Evolutionary conservation across 306 rosid species (phyloP).

Genomic region (Glycine tomentella): DNA sequence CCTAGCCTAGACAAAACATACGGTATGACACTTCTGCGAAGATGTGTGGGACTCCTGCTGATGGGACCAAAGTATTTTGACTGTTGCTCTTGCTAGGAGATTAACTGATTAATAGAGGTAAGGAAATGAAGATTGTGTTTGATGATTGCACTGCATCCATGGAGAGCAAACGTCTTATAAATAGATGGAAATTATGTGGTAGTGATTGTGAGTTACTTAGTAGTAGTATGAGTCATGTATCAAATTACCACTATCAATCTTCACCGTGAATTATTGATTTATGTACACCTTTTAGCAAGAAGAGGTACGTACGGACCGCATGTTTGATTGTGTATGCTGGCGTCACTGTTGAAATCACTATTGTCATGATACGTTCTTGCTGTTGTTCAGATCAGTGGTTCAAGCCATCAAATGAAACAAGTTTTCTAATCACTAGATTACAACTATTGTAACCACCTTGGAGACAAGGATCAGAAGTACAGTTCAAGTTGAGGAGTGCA

Average conservation of each 20-base stretch:
- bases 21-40: not conserved
- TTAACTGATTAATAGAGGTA: conserved; percentile 19
- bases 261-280: too few relatives aligned
- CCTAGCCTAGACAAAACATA: conserved; percentile 17
- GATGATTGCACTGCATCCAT: conserved; percentile 11
- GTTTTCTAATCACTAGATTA: too few relatives aligned
- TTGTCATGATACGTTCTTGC: not conserved
- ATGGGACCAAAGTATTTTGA: conserved; percentile 5
- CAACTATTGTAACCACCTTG: too few relatives aligned
- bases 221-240: not conserved
- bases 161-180: not conserved
- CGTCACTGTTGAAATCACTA: not conserved
- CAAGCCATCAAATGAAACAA: too few relatives aligned
- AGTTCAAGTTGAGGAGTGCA: too few relatives aligned
- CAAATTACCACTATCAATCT: not conserved
- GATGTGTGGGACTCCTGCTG: conserved; percentile 11
- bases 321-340: not conserved
- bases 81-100: not conserved
- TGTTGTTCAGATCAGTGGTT: not conserved
- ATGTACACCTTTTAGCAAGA: too few relatives aligned
- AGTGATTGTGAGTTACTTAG: not conserved
- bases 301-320: not conserved
- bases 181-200: conserved; percentile 6
- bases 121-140: conserved; percentile 16
- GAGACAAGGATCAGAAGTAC: too few relatives aligned